Conservation (phyloP, 768 basidiomycete genomes). For the Glaciozyma martinii region DNA sequence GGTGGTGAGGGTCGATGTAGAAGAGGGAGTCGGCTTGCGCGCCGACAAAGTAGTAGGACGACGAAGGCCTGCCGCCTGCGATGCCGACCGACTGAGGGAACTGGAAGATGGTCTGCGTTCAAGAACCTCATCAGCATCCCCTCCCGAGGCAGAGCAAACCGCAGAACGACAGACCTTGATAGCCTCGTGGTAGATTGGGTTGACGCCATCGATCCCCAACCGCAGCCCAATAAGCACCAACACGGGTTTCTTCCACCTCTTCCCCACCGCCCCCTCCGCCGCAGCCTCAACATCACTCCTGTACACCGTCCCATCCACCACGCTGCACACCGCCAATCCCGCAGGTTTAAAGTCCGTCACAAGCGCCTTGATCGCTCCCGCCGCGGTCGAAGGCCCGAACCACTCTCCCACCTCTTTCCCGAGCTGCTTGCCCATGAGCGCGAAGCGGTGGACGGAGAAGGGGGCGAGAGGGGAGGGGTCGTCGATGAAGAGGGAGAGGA, state of each 20-base stretch:
- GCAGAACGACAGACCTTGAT: conserved; percentile 53
- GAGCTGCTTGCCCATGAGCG: conserved; percentile 82
- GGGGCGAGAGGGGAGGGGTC: conserved; percentile 72
- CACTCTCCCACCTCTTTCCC: conserved; percentile 94
- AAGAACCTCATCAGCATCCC: neutral
- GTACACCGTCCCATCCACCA: conserved; percentile 72
- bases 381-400: conserved; percentile 98
- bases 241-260: conserved; percentile 68
- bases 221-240: conserved; percentile 77
- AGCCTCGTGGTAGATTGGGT: conserved; percentile 86
- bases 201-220: conserved; percentile 84
- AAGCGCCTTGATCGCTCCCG: conserved; percentile 85
- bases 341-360: conserved; percentile 70
- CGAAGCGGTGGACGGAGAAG: conserved; percentile 94
- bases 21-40: conserved; percentile 72
- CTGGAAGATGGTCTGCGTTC: conserved; percentile 63
- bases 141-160: neutral
- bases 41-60: conserved; percentile 95
- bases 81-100: conserved; percentile 96
- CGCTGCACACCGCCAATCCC: conserved; percentile 69
- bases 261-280: conserved; percentile 26
- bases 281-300: conserved; percentile 77
- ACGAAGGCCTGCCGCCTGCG: conserved; percentile 90
- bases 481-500: conserved; percentile 92
- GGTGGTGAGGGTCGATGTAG: conserved; percentile 45